These are phyloP conservation scores for Podila clonocystis DNA, from an alignment of 192 early-diverging fungal genomes.

Conservation along the genomic window DNA sequence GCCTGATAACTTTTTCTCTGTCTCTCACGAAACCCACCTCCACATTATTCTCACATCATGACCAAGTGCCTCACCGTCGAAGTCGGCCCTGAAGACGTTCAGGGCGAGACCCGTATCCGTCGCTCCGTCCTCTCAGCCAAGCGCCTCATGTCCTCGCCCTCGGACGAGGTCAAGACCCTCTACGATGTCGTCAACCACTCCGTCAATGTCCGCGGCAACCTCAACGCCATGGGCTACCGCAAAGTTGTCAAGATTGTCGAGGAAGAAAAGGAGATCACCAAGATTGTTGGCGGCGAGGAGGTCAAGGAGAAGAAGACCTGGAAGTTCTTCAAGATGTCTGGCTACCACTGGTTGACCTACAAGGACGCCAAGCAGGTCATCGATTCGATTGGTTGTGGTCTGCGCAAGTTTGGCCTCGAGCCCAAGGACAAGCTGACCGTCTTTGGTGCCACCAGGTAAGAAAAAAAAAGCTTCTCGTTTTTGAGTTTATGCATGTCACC, in stretches of 20 bases:
- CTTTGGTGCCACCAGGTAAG: conserved; percentile 77
- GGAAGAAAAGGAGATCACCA: conserved; percentile 80
- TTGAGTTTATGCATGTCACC: no score
- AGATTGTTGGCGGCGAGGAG: conserved; percentile 65
- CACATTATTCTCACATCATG: conserved; percentile 18
- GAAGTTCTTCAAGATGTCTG: conserved; percentile 83
- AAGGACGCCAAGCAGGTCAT: conserved; percentile 67
- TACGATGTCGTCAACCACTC: conserved; percentile 77
- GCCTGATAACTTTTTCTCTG: not conserved
- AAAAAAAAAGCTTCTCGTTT: not conserved
- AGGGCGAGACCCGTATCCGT: conserved; percentile 56
- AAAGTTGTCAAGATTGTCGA: conserved; percentile 69
- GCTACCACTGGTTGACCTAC: conserved; percentile 87
- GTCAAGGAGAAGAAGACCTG: conserved; percentile 80
- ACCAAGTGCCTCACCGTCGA: conserved; percentile 53
- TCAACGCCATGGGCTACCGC: conserved; percentile 78
- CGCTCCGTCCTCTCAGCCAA: conserved; percentile 58
- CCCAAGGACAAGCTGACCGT: conserved; percentile 64
- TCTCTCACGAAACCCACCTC: not conserved
- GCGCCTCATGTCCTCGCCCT: conserved; percentile 55
- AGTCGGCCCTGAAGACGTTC: conserved; percentile 46
- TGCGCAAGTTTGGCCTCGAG: conserved; percentile 70
- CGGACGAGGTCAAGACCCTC: conserved; percentile 66
- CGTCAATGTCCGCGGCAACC: conserved; percentile 61
- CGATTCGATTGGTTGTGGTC: conserved; percentile 73